A percentile compares a stretch with the other conserved stretches of the same genome.
These are phyloP conservation scores for Metschnikowia gelsemii DNA, from an alignment of 805 yeast species.

Conservation along the genomic window DNA sequence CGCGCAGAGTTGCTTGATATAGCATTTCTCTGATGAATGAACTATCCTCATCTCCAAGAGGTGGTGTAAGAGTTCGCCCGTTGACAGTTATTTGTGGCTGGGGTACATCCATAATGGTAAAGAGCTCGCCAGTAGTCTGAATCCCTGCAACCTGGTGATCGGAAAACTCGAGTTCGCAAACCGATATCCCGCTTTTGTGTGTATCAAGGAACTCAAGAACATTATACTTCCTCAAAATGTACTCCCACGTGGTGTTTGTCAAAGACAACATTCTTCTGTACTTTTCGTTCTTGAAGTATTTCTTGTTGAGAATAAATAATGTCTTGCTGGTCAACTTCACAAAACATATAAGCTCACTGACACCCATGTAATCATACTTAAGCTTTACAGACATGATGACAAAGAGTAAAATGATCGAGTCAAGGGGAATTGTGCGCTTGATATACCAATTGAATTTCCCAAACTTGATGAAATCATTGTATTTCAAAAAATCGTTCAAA, in stretches of 20 bases:
- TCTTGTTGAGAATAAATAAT: constrained; percentile 41
- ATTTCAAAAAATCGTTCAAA: constrained; percentile 52
- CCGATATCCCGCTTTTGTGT: constrained; percentile 22
- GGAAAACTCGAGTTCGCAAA: constrained; percentile 32
- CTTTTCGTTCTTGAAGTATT: constrained; percentile 48
- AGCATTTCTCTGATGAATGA: constrained; percentile 1
- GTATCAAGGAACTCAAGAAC: constrained; percentile 31
- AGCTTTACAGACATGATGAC: constrained; percentile 54
- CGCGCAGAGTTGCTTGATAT: too few relatives aligned
- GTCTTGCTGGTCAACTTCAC: constrained; percentile 44
- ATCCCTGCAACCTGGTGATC: constrained; percentile 42
- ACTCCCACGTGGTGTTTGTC: constrained; percentile 45
- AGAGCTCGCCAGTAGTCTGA: constrained; percentile 41
- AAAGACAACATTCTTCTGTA: constrained; percentile 46
- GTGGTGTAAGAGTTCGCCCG: constrained; percentile 15
- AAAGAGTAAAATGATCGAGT: constrained; percentile 52
- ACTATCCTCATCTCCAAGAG: constrained; percentile 9
- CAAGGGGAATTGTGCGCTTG: constrained; percentile 59
- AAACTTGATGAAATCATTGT: constrained; percentile 51
- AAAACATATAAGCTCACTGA: constrained; percentile 37
- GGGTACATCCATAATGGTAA: constrained; percentile 44
- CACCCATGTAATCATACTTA: constrained; percentile 41
- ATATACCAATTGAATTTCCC: constrained; percentile 62
- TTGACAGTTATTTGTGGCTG: constrained; percentile 30
- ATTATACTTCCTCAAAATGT: constrained; percentile 36